These are phyloP conservation scores for Seiridium unicorne DNA, from an alignment of 2,329 filamentous ascomycete genomes.

Conservation along the genomic window DNA sequence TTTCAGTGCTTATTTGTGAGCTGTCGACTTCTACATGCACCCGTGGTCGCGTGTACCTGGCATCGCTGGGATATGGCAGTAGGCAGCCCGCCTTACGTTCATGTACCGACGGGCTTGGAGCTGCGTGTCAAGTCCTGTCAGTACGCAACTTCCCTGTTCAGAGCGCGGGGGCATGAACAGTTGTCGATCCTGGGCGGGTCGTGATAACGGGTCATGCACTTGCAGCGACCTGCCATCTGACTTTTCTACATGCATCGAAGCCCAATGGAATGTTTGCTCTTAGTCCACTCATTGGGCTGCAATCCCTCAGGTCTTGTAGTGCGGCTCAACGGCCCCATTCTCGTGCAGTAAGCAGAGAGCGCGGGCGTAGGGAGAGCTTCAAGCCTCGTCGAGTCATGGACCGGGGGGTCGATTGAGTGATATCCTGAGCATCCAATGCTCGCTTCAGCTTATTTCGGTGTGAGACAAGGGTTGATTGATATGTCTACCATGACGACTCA, in stretches of 20 bases:
- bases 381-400: neutral
- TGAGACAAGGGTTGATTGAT: constrained; percentile 1
- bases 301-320: neutral
- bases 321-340: constrained; percentile 1
- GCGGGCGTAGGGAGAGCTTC: neutral
- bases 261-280: constrained; percentile 5
- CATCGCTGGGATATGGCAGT: constrained; percentile 3
- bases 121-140: neutral
- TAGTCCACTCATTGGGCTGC: constrained; percentile 3
- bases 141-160: neutral
- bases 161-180: too few species aligned
- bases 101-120: neutral
- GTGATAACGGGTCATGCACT: neutral
- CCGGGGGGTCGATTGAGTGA: too few species aligned
- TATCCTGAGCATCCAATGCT: too few species aligned
- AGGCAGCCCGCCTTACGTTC: neutral
- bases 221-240: constrained; percentile 5
- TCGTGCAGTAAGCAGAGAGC: neutral
- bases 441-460: neutral
- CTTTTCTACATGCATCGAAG: constrained; percentile 1
- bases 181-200: neutral
- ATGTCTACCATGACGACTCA: neutral
- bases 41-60: constrained; percentile 23
- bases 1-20: neutral
- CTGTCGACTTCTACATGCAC: constrained; percentile 12